phyloP scores from a whole-genome alignment of 2,329 filamentous ascomycete species.

The Penicillium concentricum region DNA sequence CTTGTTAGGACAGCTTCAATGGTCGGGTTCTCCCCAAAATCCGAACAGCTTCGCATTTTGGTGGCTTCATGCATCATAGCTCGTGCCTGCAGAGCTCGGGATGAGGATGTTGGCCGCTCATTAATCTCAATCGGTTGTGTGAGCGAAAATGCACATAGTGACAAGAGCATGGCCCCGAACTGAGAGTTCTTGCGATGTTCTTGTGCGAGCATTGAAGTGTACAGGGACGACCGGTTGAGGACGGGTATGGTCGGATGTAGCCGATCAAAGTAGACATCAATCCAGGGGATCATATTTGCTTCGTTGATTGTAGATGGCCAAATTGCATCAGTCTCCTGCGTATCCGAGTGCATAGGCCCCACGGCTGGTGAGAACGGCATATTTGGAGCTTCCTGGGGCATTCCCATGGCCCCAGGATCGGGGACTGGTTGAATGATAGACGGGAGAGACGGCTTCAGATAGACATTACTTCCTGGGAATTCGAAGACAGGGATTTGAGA shows the following conservation, averaged over 20 bases:
- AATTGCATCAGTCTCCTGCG: conserved; percentile 25
- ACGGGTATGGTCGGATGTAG: conserved; percentile 46
- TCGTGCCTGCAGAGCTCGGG: conserved; percentile 39
- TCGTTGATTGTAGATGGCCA: conserved; percentile 44
- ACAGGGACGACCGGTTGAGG: conserved; percentile 42
- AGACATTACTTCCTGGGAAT: conserved; percentile 37
- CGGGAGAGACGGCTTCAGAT: conserved; percentile 35
- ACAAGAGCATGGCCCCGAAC: conserved; percentile 45
- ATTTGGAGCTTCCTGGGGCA: conserved; percentile 19
- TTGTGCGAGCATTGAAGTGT: conserved; percentile 43
- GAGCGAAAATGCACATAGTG: conserved; percentile 45
- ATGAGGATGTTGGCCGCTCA: conserved; percentile 38
- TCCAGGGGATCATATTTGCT: conserved; percentile 42
- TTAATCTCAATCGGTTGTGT: conserved; percentile 48
- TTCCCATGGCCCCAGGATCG: conserved; percentile 21
- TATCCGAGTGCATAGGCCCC: conserved; percentile 19
- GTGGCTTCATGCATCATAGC: conserved; percentile 46
- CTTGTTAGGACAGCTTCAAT: conserved; percentile 59
- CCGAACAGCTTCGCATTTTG: conserved; percentile 45
- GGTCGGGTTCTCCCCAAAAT: conserved; percentile 43
- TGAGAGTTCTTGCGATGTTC: conserved; percentile 45
- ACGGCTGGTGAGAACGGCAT: conserved; percentile 23
- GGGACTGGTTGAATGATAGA: conserved; percentile 31
- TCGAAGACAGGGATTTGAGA: conserved; percentile 34
- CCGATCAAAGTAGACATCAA: conserved; percentile 48